phyloP scores from a whole-genome alignment of 2,329 filamentous ascomycete species.

The Phialophora tarda region DNA sequence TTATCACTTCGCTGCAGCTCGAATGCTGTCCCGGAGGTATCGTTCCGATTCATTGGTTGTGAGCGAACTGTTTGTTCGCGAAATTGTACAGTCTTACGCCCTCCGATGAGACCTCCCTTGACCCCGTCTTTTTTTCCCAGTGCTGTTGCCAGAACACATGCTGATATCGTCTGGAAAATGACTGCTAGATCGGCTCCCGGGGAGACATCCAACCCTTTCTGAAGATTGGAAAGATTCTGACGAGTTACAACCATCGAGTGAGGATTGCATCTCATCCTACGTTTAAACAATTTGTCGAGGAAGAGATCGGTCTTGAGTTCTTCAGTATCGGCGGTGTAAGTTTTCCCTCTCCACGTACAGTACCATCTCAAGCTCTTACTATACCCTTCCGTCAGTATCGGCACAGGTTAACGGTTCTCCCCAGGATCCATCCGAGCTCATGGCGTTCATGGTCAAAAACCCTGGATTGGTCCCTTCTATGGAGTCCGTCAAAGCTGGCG shows the following conservation, averaged over 20 bases:
- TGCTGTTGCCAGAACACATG: background rate
- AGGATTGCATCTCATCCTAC: slow-evolving; percentile 79
- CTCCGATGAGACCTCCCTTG: background rate
- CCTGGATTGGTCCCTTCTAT: slow-evolving; percentile 74
- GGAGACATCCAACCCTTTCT: slow-evolving; percentile 84
- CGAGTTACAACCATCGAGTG: slow-evolving; percentile 74
- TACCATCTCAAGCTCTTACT: background rate
- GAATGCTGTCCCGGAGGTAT: background rate
- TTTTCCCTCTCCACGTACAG: background rate
- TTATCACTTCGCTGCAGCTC: background rate
- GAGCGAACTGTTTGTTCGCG: background rate
- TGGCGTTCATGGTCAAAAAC: slow-evolving; percentile 90
- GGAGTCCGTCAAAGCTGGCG: slow-evolving; percentile 73
- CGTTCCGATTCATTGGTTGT: background rate
- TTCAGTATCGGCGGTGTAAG: slow-evolving; percentile 55
- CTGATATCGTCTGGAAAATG: background rate
- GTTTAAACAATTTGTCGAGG: slow-evolving; percentile 76
- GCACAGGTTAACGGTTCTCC: background rate
- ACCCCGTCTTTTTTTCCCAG: background rate
- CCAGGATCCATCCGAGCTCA: slow-evolving; percentile 76
- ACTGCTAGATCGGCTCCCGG: slow-evolving; percentile 54
- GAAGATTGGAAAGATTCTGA: slow-evolving; percentile 73
- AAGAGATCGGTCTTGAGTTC: slow-evolving; percentile 76
- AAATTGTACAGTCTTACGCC: background rate
- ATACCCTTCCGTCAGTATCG: background rate